A percentile compares a stretch with the other conserved stretches of the same genome.
Conservation (phyloP, 768 basidiomycete species). For the Clavulina sp. region DNA sequence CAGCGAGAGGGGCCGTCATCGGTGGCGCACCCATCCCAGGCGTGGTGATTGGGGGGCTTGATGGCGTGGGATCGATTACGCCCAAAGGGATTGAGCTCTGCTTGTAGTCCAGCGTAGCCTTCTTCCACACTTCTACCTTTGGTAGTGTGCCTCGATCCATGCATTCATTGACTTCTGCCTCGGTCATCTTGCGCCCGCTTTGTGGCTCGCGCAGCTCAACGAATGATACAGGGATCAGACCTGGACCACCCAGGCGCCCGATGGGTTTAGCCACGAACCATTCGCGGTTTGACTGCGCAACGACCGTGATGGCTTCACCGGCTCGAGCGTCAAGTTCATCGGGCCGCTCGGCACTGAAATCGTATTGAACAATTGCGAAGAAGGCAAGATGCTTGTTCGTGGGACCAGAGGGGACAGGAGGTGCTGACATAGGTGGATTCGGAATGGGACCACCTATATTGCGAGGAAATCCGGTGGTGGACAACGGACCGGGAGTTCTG, state of each 20-base stretch:
- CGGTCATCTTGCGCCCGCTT: constrained; percentile 52
- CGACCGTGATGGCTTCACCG: constrained; percentile 89
- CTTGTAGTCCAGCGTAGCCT: constrained; percentile 87
- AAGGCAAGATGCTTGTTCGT: constrained; percentile 41
- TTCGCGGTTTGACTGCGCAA: constrained; percentile 98
- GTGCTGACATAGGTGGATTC: not conserved
- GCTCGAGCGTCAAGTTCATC: constrained; percentile 92
- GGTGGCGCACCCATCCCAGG: not conserved
- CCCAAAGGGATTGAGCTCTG: constrained; percentile 90
- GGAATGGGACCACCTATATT: no score
- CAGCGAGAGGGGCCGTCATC: constrained; percentile 5
- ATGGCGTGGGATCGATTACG: constrained; percentile 49
- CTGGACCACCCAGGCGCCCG: constrained; percentile 82
- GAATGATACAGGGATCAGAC: constrained; percentile 91
- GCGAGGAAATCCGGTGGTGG: no score
- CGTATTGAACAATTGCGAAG: constrained; percentile 91
- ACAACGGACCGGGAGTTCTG: no score
- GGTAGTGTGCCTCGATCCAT: constrained; percentile 83
- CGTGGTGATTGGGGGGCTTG: constrained; percentile 26
- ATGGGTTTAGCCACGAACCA: constrained; percentile 99
- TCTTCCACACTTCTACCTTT: constrained; percentile 98
- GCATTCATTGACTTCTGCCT: constrained; percentile 47
- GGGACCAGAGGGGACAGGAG: constrained; percentile 11
- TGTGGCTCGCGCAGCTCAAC: constrained; percentile 90
- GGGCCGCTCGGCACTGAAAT: constrained; percentile 85